phyloP scores from a whole-genome alignment of 441 rosid species.

The Populus hybrid region DNA sequence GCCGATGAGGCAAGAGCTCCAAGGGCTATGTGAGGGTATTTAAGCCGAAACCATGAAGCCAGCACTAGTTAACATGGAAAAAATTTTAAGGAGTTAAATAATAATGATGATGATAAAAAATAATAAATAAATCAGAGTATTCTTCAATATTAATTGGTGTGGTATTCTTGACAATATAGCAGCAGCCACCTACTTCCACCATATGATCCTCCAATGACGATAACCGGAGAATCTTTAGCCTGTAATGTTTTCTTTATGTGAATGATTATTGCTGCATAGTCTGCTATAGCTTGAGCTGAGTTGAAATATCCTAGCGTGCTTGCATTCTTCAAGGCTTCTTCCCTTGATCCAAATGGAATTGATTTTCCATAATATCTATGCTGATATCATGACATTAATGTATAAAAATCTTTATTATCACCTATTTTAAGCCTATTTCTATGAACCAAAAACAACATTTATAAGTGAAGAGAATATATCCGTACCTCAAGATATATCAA shows the following conservation, averaged over 20 bases:
- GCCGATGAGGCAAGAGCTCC: slow-evolving; percentile 72
- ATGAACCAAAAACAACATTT: background rate
- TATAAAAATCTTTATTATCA: too few relatives aligned
- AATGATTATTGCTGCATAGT: slow-evolving; percentile 59
- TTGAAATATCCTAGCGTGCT: slow-evolving; percentile 58
- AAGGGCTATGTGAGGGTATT: slow-evolving; percentile 58
- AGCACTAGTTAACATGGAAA: slow-evolving; percentile 33
- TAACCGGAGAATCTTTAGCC: slow-evolving; percentile 52
- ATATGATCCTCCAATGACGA: slow-evolving; percentile 73
- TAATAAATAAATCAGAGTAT: background rate
- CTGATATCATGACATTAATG: slow-evolving; percentile 26
- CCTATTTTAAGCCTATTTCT: background rate
- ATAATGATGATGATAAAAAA: background rate
- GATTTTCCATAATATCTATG: slow-evolving; percentile 72
- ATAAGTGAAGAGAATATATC: background rate
- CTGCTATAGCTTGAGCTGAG: slow-evolving; percentile 73
- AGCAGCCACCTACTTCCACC: slow-evolving; percentile 62
- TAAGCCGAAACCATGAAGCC: slow-evolving; percentile 60
- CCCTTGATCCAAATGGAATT: slow-evolving; percentile 50
- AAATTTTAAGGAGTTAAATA: background rate
- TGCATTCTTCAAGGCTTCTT: slow-evolving; percentile 44
- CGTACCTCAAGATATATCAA: slow-evolving; percentile 65
- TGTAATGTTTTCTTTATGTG: slow-evolving; percentile 39
- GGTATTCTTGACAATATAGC: background rate
- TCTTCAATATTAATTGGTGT: background rate